These are phyloP conservation scores for Kuraishia cidri DNA, from an alignment of 805 yeast genomes.

Conservation along the genomic window DNA sequence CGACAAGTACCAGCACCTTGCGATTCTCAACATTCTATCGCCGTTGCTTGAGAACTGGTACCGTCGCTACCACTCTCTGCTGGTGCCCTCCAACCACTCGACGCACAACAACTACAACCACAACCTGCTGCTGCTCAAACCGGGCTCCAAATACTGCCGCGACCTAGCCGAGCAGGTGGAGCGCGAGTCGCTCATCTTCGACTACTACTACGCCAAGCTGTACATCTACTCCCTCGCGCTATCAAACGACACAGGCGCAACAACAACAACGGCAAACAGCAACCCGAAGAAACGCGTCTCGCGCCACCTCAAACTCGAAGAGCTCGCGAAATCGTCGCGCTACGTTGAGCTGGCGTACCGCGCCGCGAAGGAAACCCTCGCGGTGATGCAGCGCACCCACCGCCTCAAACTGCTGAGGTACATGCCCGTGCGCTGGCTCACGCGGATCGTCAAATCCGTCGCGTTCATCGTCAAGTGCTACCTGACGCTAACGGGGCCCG, in stretches of 20 bases:
- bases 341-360: conserved; percentile 76
- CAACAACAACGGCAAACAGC: background rate
- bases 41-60: conserved; percentile 80
- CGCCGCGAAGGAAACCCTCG: conserved; percentile 75
- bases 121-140: conserved; percentile 16
- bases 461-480: conserved; percentile 87
- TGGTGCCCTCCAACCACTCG: conserved; percentile 38
- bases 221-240: conserved; percentile 82
- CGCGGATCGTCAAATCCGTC: conserved; percentile 77
- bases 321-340: conserved; percentile 61
- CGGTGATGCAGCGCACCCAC: conserved; percentile 64
- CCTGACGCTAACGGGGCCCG: conserved; percentile 41
- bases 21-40: conserved; percentile 62
- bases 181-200: conserved; percentile 67
- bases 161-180: conserved; percentile 40
- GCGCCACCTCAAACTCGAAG: conserved; percentile 47
- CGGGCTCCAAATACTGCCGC: conserved; percentile 23
- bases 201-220: conserved; percentile 75
- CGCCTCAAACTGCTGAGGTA: conserved; percentile 51
- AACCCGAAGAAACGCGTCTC: conserved; percentile 9
- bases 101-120: conserved; percentile 15
- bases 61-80: conserved; percentile 44
- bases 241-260: conserved; percentile 29
- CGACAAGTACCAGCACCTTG: conserved; percentile 56
- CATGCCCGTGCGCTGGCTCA: conserved; percentile 93